phyloP scores from a whole-genome alignment of 2,329 filamentous ascomycete genomes.

The Alternaria incomplexa region DNA sequence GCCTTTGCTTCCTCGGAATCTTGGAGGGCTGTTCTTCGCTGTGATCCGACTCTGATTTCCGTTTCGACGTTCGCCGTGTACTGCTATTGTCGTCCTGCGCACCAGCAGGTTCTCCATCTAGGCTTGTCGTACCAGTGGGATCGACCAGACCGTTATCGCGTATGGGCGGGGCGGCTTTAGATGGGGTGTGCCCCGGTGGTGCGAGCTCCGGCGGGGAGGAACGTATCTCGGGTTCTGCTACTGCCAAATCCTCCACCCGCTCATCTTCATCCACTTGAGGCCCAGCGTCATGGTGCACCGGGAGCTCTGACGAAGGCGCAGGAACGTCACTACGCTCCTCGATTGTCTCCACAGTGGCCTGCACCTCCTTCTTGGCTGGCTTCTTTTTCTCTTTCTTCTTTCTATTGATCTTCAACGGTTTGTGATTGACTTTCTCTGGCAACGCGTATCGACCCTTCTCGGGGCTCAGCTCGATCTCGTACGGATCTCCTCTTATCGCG shows the following conservation, averaged over 20 bases:
- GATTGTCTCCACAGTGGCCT: background rate
- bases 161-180: background rate
- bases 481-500: slow-evolving; percentile 19
- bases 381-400: slow-evolving; percentile 6
- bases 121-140: background rate
- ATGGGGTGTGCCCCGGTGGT: background rate
- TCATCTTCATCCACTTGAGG: background rate
- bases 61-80: background rate
- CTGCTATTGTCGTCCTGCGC: background rate
- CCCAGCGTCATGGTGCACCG: background rate
- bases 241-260: background rate
- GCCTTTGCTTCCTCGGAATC: background rate
- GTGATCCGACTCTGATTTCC: background rate
- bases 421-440: slow-evolving; percentile 12
- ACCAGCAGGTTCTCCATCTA: background rate
- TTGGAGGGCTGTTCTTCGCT: background rate
- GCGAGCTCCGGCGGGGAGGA: background rate
- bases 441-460: slow-evolving; percentile 20
- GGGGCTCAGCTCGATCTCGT: slow-evolving; percentile 28
- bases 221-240: background rate
- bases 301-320: background rate
- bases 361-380: background rate
- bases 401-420: slow-evolving; percentile 9
- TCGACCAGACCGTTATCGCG: background rate
- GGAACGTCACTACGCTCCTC: background rate